A percentile compares a stretch with the other conserved stretches of the same genome.
phyloP scores from a whole-genome alignment of 2,329 filamentous ascomycete species.

The Raffaelea albimanens region DNA sequence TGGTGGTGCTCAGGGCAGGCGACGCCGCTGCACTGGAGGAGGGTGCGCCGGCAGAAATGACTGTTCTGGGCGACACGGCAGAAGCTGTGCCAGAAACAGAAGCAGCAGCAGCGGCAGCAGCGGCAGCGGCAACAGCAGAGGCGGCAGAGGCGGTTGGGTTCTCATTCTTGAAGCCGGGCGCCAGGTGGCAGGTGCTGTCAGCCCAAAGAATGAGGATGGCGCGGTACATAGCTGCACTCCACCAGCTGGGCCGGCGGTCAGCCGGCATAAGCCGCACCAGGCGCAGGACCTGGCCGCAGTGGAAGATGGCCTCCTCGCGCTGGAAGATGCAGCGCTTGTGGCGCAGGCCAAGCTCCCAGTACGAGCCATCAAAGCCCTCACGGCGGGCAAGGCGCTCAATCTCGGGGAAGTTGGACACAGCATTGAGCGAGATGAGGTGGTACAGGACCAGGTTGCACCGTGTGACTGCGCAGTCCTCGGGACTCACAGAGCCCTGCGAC shows the following conservation, averaged over 20 bases:
- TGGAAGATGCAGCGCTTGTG: slow-evolving; percentile 56
- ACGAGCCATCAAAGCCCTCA: slow-evolving; percentile 43
- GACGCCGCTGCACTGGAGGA: too few relatives aligned
- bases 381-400: slow-evolving; percentile 57
- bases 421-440: slow-evolving; percentile 61
- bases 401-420: slow-evolving; percentile 56
- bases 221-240: slow-evolving; percentile 62
- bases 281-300: slow-evolving; percentile 58
- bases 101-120: too few relatives aligned
- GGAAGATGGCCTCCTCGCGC: slow-evolving; percentile 54
- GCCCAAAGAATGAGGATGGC: slow-evolving; percentile 54
- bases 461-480: slow-evolving; percentile 48
- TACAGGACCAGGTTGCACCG: slow-evolving; percentile 59
- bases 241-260: slow-evolving; percentile 57
- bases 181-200: slow-evolving; percentile 44
- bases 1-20: neutral
- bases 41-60: too few relatives aligned
- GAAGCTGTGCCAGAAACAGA: too few relatives aligned
- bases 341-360: slow-evolving; percentile 43
- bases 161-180: slow-evolving; percentile 25
- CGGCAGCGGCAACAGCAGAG: neutral
- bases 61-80: too few relatives aligned
- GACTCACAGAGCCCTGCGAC: too few relatives aligned
- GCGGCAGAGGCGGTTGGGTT: neutral
- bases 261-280: slow-evolving; percentile 50